phyloP scores from a whole-genome alignment of 2,329 filamentous ascomycete species.

The Fusarium pseudonygamai region DNA sequence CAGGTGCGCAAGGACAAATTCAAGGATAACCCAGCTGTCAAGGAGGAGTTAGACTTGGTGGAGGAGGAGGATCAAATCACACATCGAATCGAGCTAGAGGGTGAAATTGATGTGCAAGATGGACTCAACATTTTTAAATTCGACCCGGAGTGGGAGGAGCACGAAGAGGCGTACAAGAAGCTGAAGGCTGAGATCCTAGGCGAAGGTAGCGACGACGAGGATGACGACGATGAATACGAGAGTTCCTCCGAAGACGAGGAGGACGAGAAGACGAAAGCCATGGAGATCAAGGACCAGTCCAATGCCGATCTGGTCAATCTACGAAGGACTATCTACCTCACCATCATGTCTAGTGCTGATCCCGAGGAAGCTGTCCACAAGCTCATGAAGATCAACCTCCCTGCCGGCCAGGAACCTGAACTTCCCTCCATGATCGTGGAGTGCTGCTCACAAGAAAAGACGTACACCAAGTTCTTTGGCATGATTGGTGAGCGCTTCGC shows the following conservation, averaged over 20 bases:
- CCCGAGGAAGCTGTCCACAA: constrained; percentile 98
- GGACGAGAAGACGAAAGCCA: constrained; percentile 78
- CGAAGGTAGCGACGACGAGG: constrained; percentile 87
- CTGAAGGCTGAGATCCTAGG: constrained; percentile 94
- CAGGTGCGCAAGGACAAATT: constrained; percentile 96
- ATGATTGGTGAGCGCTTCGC: constrained; percentile 94
- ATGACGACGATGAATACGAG: constrained; percentile 69
- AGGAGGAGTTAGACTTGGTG: constrained; percentile 92
- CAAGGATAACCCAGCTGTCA: constrained; percentile 91
- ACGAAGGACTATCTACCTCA: constrained; percentile 93
- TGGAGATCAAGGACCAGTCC: constrained; percentile 98
- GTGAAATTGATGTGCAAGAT: constrained; percentile 85
- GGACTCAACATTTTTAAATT: constrained; percentile 95
- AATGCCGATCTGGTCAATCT: constrained; percentile 96
- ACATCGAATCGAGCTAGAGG: constrained; percentile 83
- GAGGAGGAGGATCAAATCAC: constrained; percentile 99
- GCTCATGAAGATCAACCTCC: constrained; percentile 91
- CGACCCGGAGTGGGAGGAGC: constrained; percentile 87
- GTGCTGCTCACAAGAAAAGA: constrained; percentile 95
- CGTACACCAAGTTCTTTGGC: constrained; percentile 97
- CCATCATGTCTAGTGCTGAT: constrained; percentile 95
- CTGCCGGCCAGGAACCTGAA: constrained; percentile 86
- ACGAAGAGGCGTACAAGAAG: constrained; percentile 89
- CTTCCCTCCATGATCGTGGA: constrained; percentile 97
- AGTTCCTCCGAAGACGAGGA: constrained; percentile 77